These are phyloP conservation scores for Boletus reticuloceps DNA, from an alignment of 768 basidiomycete species.

Conservation along the genomic window DNA sequence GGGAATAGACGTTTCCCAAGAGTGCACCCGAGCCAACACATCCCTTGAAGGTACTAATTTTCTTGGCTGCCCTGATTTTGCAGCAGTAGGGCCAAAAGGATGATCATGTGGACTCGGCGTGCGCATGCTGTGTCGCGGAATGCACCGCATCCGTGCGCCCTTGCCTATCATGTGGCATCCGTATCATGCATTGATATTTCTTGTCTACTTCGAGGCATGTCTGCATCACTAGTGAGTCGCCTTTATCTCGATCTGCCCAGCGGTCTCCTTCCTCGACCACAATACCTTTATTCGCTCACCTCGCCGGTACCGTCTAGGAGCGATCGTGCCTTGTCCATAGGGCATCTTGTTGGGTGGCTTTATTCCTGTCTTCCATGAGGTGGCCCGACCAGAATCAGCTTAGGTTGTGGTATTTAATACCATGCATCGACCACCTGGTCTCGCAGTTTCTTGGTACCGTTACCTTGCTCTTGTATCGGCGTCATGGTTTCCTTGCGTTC, in stretches of 20 bases:
- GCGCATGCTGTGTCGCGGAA: neutral
- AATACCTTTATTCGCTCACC: neutral
- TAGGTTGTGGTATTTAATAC: constrained; percentile 18
- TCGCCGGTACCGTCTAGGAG: neutral
- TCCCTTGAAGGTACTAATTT: no score
- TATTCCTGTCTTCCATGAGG: constrained; percentile 6
- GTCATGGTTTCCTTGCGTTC: constrained; percentile 16
- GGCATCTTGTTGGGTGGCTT: constrained; percentile 1
- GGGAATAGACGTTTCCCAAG: neutral
- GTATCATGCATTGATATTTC: neutral
- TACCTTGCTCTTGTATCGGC: neutral
- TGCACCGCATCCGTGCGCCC: neutral
- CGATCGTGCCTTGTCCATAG: neutral
- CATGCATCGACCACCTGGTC: neutral
- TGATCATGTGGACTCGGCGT: neutral
- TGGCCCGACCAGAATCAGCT: neutral
- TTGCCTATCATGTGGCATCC: constrained; percentile 1
- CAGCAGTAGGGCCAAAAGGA: neutral
- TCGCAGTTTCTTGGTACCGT: neutral
- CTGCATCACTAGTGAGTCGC: neutral
- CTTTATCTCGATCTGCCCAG: neutral
- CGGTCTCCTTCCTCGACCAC: neutral
- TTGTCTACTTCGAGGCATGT: neutral
- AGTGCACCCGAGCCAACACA: neutral
- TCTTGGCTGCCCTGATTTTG: no score